Evolutionary conservation across 2,329 filamentous ascomycete species (phyloP).

Genomic region (Gremmenia infestans): DNA sequence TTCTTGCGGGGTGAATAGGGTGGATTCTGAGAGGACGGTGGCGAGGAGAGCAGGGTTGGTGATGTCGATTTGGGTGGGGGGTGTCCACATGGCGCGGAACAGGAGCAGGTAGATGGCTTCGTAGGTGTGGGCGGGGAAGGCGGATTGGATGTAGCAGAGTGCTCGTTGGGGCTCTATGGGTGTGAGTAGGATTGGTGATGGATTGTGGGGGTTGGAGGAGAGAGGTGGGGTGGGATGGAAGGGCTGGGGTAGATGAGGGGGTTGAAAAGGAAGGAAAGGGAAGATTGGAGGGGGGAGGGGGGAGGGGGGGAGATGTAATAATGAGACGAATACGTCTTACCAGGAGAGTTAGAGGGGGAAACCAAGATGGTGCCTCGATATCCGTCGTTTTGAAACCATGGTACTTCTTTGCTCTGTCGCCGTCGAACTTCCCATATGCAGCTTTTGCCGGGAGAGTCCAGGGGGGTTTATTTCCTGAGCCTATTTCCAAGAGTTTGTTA

Average conservation of each 20-base stretch:
- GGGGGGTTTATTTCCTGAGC: conserved; percentile 65
- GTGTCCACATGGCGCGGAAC: conserved; percentile 59
- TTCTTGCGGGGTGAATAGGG: conserved; percentile 45
- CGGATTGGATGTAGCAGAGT: conserved; percentile 61
- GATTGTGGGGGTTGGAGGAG: background rate
- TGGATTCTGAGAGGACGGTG: conserved; percentile 33
- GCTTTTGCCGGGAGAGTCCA: conserved; percentile 68
- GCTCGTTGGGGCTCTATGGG: conserved; percentile 55
- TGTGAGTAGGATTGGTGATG: conserved; percentile 6
- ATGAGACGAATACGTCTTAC: conserved; percentile 25
- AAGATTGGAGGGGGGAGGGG: conserved; percentile 33
- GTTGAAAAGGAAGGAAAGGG: conserved; percentile 32
- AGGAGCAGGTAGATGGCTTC: conserved; percentile 50
- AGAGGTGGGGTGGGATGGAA: conserved; percentile 36
- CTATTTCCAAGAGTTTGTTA: background rate
- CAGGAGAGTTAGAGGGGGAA: conserved; percentile 49
- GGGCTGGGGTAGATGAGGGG: background rate
- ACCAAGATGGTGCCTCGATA: conserved; percentile 42
- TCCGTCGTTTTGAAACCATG: conserved; percentile 38
- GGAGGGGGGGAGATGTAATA: conserved; percentile 10
- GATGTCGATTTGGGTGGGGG: conserved; percentile 49
- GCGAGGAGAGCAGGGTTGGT: conserved; percentile 51
- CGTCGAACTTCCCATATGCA: conserved; percentile 48
- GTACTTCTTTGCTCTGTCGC: conserved; percentile 43
- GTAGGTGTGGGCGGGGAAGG: conserved; percentile 45